Evolutionary conservation across 495 filamentous ascomycete species (phyloP).

Genomic region (Aspergillus haitiensis): DNA sequence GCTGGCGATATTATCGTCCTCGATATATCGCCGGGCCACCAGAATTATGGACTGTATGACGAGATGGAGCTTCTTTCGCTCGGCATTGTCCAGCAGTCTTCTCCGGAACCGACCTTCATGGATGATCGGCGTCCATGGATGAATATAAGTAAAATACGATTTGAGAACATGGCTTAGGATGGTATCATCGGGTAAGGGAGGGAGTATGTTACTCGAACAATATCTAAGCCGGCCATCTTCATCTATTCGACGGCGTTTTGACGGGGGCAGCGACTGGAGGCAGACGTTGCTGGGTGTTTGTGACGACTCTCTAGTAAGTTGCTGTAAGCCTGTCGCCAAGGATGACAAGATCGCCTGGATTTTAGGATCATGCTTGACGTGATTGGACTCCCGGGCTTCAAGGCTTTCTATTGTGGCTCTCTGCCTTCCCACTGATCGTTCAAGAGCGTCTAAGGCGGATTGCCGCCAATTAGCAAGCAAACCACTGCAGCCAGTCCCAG

Average conservation of each 20-base stretch:
- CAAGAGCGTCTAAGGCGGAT: conserved; percentile 4
- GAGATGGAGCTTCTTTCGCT: conserved; percentile 22
- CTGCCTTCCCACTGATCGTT: conserved; percentile 10
- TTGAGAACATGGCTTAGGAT: conserved; percentile 29
- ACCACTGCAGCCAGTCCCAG: not conserved
- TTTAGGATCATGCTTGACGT: conserved; percentile 5
- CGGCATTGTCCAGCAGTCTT: conserved; percentile 20
- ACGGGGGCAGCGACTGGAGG: not conserved
- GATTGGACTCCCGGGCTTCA: conserved; percentile 13
- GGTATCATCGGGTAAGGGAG: conserved; percentile 20
- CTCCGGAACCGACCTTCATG: conserved; percentile 33
- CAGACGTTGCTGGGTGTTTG: not conserved
- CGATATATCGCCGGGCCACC: conserved; percentile 27
- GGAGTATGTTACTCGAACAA: not conserved
- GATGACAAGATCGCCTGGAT: conserved; percentile 3
- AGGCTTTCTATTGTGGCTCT: conserved; percentile 23
- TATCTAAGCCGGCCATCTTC: not conserved
- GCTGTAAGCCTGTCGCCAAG: conserved; percentile 5
- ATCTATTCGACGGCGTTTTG: not conserved
- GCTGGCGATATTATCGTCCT: conserved; percentile 2
- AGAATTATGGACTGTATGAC: conserved; percentile 38
- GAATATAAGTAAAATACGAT: conserved; percentile 32
- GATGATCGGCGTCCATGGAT: conserved; percentile 44
- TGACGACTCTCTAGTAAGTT: not conserved
- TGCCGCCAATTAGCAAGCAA: not conserved